Evolutionary conservation across 2,329 filamentous ascomycete genomes (phyloP).

Genomic region (Penicillium thymicola): DNA sequence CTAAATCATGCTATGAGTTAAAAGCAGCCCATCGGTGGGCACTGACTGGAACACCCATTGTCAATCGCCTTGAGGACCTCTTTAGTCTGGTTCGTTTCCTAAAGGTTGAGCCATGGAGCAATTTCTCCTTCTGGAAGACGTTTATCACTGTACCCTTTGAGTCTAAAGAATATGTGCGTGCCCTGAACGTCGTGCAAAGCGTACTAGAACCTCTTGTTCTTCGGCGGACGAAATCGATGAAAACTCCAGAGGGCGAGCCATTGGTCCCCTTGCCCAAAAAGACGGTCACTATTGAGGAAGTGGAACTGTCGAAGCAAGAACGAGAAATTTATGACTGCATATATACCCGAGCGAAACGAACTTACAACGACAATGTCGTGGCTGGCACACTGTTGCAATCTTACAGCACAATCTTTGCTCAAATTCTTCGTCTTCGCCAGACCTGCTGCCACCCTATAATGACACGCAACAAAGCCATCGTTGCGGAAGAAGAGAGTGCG

Average conservation of each 20-base stretch:
- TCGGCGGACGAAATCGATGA: conserved; percentile 96
- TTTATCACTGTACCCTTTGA: conserved; percentile 98
- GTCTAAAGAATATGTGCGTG: conserved; percentile 87
- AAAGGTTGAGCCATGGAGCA: conserved; percentile 94
- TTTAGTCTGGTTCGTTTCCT: conserved; percentile 92
- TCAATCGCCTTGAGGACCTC: conserved; percentile 90
- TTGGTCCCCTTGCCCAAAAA: conserved; percentile 80
- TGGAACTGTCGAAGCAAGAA: conserved; percentile 81
- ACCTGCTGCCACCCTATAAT: conserved; percentile 91
- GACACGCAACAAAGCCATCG: conserved; percentile 77
- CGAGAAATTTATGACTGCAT: conserved; percentile 91
- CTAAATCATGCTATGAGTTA: conserved; percentile 90
- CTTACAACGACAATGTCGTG: conserved; percentile 82
- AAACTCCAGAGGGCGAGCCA: conserved; percentile 78
- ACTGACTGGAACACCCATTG: conserved; percentile 91
- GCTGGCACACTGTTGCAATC: conserved; percentile 92
- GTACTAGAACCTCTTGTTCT: conserved; percentile 95
- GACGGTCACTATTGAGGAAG: conserved; percentile 77
- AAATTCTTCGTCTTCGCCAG: conserved; percentile 88
- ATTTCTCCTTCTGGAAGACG: conserved; percentile 98
- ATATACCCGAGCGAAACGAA: conserved; percentile 74
- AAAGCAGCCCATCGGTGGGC: conserved; percentile 85
- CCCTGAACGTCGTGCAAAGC: conserved; percentile 93
- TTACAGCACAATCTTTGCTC: conserved; percentile 95
- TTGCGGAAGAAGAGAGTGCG: conserved; percentile 84